Percentiles rank a stretch among this genome's conserved stretches.
phyloP scores from a whole-genome alignment of 2,329 filamentous ascomycete species.

The Coniochaeta ligniaria region DNA sequence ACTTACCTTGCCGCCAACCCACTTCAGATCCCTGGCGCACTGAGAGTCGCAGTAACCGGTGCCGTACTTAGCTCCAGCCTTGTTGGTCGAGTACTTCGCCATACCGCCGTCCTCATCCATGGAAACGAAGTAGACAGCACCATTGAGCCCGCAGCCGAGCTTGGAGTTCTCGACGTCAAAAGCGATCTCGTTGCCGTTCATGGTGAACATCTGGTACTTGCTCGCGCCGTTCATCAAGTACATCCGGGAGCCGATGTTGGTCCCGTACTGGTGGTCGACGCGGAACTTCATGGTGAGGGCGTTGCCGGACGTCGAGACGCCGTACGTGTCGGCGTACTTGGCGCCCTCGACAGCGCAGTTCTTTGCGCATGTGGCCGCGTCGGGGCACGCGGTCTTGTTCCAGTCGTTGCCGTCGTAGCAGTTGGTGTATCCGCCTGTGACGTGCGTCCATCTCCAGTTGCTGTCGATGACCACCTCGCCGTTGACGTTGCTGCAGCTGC shows the following conservation, averaged over 20 bases:
- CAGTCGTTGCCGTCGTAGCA: slow-evolving; percentile 32
- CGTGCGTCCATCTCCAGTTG: slow-evolving; percentile 42
- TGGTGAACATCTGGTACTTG: slow-evolving; percentile 45
- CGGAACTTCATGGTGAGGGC: slow-evolving; percentile 41
- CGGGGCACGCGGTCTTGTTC: slow-evolving; percentile 22
- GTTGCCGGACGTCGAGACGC: slow-evolving; percentile 33
- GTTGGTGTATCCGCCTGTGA: slow-evolving; percentile 28
- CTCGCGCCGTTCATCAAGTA: slow-evolving; percentile 47
- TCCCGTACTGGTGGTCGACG: slow-evolving; percentile 30
- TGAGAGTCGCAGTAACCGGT: slow-evolving; percentile 47
- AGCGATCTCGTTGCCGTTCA: slow-evolving; percentile 50
- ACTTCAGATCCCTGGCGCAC: slow-evolving; percentile 40
- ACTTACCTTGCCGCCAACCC: slow-evolving; percentile 32
- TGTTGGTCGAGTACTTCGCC: slow-evolving; percentile 34
- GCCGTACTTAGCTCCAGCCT: slow-evolving; percentile 43
- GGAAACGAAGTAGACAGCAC: slow-evolving; percentile 52
- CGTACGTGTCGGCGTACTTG: slow-evolving; percentile 33
- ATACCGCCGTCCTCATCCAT: slow-evolving; percentile 48
- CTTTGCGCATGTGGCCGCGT: slow-evolving; percentile 27
- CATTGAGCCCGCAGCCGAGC: slow-evolving; percentile 54
- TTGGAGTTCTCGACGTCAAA: slow-evolving; percentile 35
- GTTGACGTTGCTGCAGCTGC: slow-evolving; percentile 2
- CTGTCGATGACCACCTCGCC: slow-evolving; percentile 10
- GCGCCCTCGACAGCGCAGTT: slow-evolving; percentile 36
- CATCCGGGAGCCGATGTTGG: slow-evolving; percentile 33